A percentile compares a stretch with the other conserved stretches of the same genome.
These are phyloP conservation scores for Stipa capillata DNA, from an alignment of 176 grass and related monocot genomes.

Conservation along the genomic window DNA sequence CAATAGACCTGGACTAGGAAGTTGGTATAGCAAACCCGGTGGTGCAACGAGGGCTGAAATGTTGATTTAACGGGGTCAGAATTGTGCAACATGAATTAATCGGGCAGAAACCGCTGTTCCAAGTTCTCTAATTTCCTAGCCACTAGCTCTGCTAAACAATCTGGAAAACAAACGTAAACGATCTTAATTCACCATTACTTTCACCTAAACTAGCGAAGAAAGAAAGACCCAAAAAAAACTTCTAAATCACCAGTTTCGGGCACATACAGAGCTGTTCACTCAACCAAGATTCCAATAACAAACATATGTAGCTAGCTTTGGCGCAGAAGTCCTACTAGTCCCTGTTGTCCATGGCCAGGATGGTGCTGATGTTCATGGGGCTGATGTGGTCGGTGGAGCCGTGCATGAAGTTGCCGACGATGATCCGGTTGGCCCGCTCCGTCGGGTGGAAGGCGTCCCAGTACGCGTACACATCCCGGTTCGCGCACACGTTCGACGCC, in stretches of 20 bases:
- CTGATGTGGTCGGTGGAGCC: conserved; percentile 74
- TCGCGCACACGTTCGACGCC: conserved; percentile 72
- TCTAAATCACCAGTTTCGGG: not conserved
- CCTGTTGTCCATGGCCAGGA: conserved; percentile 71
- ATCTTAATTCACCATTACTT: too few relatives aligned
- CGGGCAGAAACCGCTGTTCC: not conserved
- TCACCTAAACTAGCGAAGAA: not conserved
- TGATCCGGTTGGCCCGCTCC: conserved; percentile 84
- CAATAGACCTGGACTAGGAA: too few relatives aligned
- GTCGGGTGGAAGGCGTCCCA: conserved; percentile 90
- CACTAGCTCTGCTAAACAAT: not conserved
- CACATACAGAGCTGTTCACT: not conserved
- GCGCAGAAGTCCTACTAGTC: too few relatives aligned
- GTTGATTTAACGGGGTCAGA: too few relatives aligned
- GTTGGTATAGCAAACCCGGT: too few relatives aligned
- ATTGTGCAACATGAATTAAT: too few relatives aligned
- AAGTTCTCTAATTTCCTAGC: not conserved
- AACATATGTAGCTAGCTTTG: not conserved
- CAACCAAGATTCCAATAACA: too few relatives aligned
- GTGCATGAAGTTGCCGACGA: conserved; percentile 74
- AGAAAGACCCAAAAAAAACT: not conserved
- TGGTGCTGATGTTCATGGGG: conserved; percentile 96
- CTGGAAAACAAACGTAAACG: not conserved
- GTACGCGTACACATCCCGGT: conserved; percentile 67
- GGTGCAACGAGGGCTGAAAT: too few relatives aligned